Evolutionary conservation across 73 alveolate species (phyloP), one percentile per base, ranked within the genome.

Genomic region (Paramecium sexaurelia): DNA sequence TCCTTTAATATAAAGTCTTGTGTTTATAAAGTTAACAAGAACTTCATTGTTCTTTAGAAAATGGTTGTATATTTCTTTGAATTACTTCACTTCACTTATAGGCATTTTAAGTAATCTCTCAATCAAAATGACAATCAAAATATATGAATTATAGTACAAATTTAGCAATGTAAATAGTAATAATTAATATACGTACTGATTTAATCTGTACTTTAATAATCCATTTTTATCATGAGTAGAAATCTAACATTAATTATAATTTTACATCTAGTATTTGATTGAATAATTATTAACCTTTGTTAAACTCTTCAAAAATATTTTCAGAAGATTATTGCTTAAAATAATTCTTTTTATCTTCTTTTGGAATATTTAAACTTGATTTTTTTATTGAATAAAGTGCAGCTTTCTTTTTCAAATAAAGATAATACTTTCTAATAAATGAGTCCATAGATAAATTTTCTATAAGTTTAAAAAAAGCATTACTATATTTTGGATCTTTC

Each of bases 201-300:
- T 78, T 7, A 78, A 17, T 39, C 55, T 17, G 17, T 41, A 78
- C 41, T 78, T 41, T 78, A 78, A 78, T 40, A 78, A 26, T 22
- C 90, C 90, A 24, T 17, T 26, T 22, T 24, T 78, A 78, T 45
- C 68, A 43, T 40, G 55, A 19, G 11, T 41, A 19, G 61, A 17
- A 5, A 78, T 29, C 90, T 78, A 20, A 78, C n/a, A 51, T 11
- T 41, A 29, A 19, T 41, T 20, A 22, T 37, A n/a, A 39, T 24
- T 37, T 78, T 78, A 78, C 90, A 78, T 78, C 90, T 32, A 78
- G 7, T 78, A 78, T 78, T 13, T 78, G 13, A 41, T 78, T 47
- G 26, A 41, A 45, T 40, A 78, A 78, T 78, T 17, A 5, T 24
- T 45, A 78, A n/a, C 90, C 43, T 43, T 13, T 20, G 10, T 41